Conservation (phyloP, 495 filamentous ascomycete genomes). For the Podospora didyma region DNA sequence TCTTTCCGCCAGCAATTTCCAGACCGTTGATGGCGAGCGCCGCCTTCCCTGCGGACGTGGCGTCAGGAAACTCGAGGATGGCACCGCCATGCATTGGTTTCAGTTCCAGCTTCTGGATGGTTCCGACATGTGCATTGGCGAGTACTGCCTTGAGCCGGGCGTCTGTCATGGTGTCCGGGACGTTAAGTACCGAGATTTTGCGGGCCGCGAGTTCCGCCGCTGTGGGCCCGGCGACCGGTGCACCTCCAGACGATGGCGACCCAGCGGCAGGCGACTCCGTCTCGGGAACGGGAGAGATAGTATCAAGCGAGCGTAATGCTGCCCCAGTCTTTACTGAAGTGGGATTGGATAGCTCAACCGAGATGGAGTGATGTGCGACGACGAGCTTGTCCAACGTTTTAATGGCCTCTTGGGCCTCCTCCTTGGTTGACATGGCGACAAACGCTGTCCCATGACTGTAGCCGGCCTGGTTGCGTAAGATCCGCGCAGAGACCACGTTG, state of each 20-base stretch:
- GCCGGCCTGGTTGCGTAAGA: conserved; percentile 60
- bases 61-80: conserved; percentile 73
- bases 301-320: too few relatives aligned
- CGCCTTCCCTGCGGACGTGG: conserved; percentile 69
- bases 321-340: conserved; percentile 35
- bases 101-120: conserved; percentile 60
- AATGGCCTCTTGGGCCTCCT: conserved; percentile 62
- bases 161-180: conserved; percentile 71
- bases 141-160: conserved; percentile 61
- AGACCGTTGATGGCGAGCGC: conserved; percentile 66
- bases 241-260: conserved; percentile 42
- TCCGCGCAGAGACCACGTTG: conserved; percentile 60
- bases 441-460: conserved; percentile 71
- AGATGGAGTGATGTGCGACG: conserved; percentile 64
- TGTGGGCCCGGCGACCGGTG: conserved; percentile 18
- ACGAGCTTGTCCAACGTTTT: conserved; percentile 66
- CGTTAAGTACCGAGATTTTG: conserved; percentile 61
- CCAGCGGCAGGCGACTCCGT: conserved; percentile 75
- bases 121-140: conserved; percentile 58
- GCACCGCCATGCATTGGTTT: conserved; percentile 82
- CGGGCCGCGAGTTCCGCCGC: conserved; percentile 38
- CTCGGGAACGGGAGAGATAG: conserved; percentile 22
- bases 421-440: conserved; percentile 70
- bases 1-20: conserved; percentile 61
- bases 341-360: conserved; percentile 58